Base-by-base conservation (phyloP, 2,329 filamentous ascomycete species). In the Ascomycota sp. region DNA sequence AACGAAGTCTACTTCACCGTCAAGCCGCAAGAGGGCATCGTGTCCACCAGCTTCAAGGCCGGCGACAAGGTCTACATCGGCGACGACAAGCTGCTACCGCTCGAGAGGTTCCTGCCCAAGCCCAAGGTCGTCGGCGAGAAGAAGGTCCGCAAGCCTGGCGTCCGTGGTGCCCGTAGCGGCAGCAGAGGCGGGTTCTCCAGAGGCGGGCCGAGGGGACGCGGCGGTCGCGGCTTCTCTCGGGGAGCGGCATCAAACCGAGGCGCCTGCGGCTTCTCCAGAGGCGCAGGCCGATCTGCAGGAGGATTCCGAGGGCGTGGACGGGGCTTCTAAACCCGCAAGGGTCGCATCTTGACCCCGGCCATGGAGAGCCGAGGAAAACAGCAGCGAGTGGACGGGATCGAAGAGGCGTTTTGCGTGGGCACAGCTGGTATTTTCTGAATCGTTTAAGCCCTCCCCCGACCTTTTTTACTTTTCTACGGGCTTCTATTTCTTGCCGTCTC, bases 1-100 rank as follows among this genome's bases (percentile, higher is more conserved):
- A 95, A 93, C 66, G 78, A 94, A 57, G 81, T 95, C 46, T 93
- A 78, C 65, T 98, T 98, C 66, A 95, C 86, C 46, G 78, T 98
- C 56, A 95, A 95, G 63, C 85, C 86, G 32, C 75, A 82, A 51
- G 86, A 95, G 52, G 89, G 89, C 44, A 95, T 98, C 53, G 79
- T 92, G 56, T 83, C 89, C 37, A 71, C 75, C 35, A 89, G 79
- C 25, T 98, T 95, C 74, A 92, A 94, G 64, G 59, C 75, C 38
- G 89, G 89, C 50, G 89, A 95, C 65, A 93, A 91, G 61, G 91
- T 98, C 60, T 98, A 75, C 64, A 93, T 95, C 48, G 80, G 76
- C 43, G 70, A 75, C 47, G 89, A 95, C 61, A 98, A 94, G 65
- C 71, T 94, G 30, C 65, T 98, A 36, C 86, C 89, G 27, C 62